phyloP scores from a whole-genome alignment of 148 eudicot species.

The Salicornia ramosissima region DNA sequence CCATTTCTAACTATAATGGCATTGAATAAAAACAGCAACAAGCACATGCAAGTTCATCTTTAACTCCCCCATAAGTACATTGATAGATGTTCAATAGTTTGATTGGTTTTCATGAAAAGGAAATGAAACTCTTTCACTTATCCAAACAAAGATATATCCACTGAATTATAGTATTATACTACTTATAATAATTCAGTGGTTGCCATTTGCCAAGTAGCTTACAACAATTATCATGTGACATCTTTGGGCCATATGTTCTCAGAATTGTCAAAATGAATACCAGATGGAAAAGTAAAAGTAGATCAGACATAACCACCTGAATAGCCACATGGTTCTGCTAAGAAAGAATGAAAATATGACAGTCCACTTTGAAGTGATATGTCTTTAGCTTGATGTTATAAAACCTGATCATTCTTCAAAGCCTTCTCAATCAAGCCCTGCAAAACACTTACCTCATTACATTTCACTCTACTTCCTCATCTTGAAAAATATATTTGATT shows the following conservation, averaged over 20 bases:
- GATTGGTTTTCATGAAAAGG: neutral
- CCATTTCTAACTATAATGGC: no score
- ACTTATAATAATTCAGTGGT: neutral
- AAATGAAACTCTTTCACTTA: neutral
- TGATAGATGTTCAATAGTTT: no score
- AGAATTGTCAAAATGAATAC: neutral
- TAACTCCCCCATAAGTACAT: no score
- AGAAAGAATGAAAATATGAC: neutral
- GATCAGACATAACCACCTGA: neutral
- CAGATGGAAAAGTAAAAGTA: neutral
- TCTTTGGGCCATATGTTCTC: neutral
- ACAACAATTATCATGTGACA: neutral
- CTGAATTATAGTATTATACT: neutral
- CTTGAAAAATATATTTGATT: neutral
- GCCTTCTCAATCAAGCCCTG: neutral
- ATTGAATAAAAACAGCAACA: no score
- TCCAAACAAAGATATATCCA: neutral
- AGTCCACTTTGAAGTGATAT: neutral
- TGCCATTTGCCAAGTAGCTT: neutral
- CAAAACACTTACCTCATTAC: neutral
- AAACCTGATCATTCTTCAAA: slow-evolving; percentile 1
- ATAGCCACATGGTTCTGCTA: neutral
- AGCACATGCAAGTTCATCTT: no score
- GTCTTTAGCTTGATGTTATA: slow-evolving; percentile 11
- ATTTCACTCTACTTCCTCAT: neutral